Base-by-base conservation (phyloP, 768 basidiomycete genomes). In the Hygrocybe coccinea region DNA sequence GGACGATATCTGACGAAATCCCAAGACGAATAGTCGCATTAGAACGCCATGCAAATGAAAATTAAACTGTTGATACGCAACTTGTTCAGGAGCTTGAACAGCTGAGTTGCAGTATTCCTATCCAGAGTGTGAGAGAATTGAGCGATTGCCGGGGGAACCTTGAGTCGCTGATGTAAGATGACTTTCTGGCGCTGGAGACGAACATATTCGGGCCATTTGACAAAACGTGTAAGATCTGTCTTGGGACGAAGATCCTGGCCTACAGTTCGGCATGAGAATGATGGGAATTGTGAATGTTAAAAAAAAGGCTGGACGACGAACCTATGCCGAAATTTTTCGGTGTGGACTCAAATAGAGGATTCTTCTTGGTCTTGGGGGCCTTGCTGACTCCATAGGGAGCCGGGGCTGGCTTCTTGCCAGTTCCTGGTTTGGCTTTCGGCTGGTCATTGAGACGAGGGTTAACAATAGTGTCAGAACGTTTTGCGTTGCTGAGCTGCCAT, bases 171-270 rank as follows among this genome's bases (percentile, higher is more conserved):
- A 82, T 90, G 79, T 58, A 98, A 87, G 76, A 98, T 95, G 67
- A 97, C 92, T 79, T 97, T 97, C 76, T 97, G 94, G 70, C 95
- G 86, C 70, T 98, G 95, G 45, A 98, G 87, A 68, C 94, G 91
- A 64, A 98, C 85, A 69, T 98, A 98, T 78, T 95, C 92, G 64
- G 95, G 95, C 95, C 95, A 99, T 74, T 97, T 97, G 77, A 97
- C 91, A 78, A 97, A 97, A 71, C 95, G 91, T 56, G 91, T 95
- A 62, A 97, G 75, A 75, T 98, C 95, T 54, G 83, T 83, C 71
- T 81, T 82, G 67, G 87, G 95, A 65, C 87, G 90, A 65, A 97
- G 82, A 74, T 95, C 91, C 77, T 95, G 92, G 67, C 95, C 95
- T 95, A 57, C n/a, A 6, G 9, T 22, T 14, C n/a, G 2, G n/a